Conservation (phyloP, 2,329 filamentous ascomycete genomes). For the Aspergillus floridensis region DNA sequence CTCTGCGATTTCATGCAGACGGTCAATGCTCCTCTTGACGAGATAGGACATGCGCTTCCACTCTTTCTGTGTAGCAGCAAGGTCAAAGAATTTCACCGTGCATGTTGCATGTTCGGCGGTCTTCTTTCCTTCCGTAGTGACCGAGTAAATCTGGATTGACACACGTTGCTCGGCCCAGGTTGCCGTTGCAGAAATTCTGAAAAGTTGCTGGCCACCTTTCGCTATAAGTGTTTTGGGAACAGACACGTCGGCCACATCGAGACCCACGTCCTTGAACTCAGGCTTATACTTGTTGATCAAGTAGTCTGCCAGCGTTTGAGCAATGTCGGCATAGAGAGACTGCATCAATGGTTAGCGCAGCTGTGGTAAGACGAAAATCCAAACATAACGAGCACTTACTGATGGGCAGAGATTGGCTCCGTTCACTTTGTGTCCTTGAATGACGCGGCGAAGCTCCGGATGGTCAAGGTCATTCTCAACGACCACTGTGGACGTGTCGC, state of each 20-base stretch:
- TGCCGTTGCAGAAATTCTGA: constrained; percentile 37
- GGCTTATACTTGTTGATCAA: constrained; percentile 36
- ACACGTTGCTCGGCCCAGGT: constrained; percentile 35
- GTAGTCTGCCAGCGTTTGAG: constrained; percentile 35
- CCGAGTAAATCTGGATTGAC: constrained; percentile 35
- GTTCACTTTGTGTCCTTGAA: constrained; percentile 39
- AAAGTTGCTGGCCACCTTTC: constrained; percentile 37
- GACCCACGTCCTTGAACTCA: constrained; percentile 28
- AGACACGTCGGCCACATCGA: constrained; percentile 36
- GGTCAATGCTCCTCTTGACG: constrained; percentile 61
- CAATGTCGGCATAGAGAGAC: constrained; percentile 40
- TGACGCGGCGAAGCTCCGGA: constrained; percentile 33
- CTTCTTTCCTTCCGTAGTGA: constrained; percentile 38
- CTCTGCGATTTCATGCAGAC: constrained; percentile 59
- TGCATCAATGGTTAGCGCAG: constrained; percentile 10
- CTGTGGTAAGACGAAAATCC: too few relatives aligned
- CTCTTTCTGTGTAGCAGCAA: constrained; percentile 22
- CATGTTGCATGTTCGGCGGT: constrained; percentile 38
- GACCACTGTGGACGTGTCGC: constrained; percentile 28
- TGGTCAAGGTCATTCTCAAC: constrained; percentile 37
- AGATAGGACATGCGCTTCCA: constrained; percentile 48
- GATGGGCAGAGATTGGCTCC: constrained; percentile 36
- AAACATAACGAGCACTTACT: constrained; percentile 18
- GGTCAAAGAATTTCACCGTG: constrained; percentile 34
- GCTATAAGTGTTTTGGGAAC: constrained; percentile 57